phyloP scores from a whole-genome alignment of 2,329 filamentous ascomycete species.

The Aspergillus eucalypticola region DNA sequence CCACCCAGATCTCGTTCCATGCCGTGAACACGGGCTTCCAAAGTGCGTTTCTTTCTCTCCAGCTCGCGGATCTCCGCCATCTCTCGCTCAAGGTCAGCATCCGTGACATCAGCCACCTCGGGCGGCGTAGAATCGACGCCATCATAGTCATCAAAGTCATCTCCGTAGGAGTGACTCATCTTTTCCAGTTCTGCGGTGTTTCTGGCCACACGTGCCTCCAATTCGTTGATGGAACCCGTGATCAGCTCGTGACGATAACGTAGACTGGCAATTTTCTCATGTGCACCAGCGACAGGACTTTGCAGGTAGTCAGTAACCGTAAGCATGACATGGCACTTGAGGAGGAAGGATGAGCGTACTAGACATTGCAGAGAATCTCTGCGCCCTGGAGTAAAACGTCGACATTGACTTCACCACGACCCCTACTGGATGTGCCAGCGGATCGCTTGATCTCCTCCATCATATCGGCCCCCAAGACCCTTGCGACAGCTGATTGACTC shows the following conservation, averaged over 20 bases:
- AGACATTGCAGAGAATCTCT: conserved; percentile 86
- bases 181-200: conserved; percentile 72
- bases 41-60: conserved; percentile 61
- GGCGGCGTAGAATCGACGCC: conserved; percentile 36
- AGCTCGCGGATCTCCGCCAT: conserved; percentile 61
- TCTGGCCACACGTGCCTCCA: conserved; percentile 76
- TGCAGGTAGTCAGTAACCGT: conserved; percentile 18
- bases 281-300: conserved; percentile 72
- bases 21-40: conserved; percentile 66
- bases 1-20: conserved; percentile 70
- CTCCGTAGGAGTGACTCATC: conserved; percentile 63
- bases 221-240: conserved; percentile 71
- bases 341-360: conserved; percentile 51
- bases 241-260: conserved; percentile 71
- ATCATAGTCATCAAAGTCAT: conserved; percentile 58
- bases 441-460: conserved; percentile 73
- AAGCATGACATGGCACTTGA: not conserved
- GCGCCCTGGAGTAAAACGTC: conserved; percentile 81
- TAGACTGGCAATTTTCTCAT: conserved; percentile 72
- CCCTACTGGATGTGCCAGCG: conserved; percentile 55
- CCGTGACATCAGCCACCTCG: conserved; percentile 34
- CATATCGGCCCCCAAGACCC: conserved; percentile 83
- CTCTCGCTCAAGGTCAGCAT: conserved; percentile 48
- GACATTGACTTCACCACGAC: conserved; percentile 73
- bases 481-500: conserved; percentile 80